Evolutionary conservation across 345 rosid genomes (phyloP), one percentile per base, ranked within the genome.

Genomic region (Camelina laxa): DNA sequence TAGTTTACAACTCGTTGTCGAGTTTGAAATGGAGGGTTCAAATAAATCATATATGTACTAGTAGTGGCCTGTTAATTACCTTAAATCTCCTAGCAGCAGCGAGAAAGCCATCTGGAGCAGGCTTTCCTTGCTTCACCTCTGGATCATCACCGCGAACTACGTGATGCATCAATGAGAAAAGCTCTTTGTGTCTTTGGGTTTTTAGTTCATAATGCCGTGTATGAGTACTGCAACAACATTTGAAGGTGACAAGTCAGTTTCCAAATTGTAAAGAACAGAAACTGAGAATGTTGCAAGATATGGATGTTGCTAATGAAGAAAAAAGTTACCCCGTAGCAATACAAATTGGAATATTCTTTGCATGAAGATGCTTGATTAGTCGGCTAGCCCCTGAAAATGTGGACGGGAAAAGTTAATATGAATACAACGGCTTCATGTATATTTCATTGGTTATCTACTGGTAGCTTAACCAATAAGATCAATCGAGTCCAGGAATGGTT

Each of bases 131-230:
- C 80, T 90, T 89, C 68, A 95, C 97, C 84, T 92, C 99, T 9
- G 96, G 99, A 80, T 95, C 97, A 83, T 95, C 99, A 65, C 99
- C 97, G 30, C 83, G 89, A 80, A 95, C 97, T 60, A 87, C 48
- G 73, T 95, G 99, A 84, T 90, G 92, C 99, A 95, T 95, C 84
- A 95, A 84, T 16, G 96, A 86, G 73, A 95, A 90, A 68, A 92
- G 91, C 48, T 89, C 90, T 27, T 80, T 75, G 27, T 92, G 99
- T 71, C 80, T 85, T 85, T 87, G 93, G 3, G 97, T 95, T 85
- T 95, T 95, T 75, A 95, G 77, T 57, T 81, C 91, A 84, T 76
- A 95, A 80, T 95, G 99, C 9, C 89, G 80, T 69, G 67, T 82
- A 74, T 90, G 96, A 75, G 97, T 84, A 45, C 99, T 92, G 87